A percentile compares a stretch with the other conserved stretches of the same genome.
These are phyloP conservation scores for Fusarium sp. DNA, from an alignment of 2,329 filamentous ascomycete species.

Conservation along the genomic window DNA sequence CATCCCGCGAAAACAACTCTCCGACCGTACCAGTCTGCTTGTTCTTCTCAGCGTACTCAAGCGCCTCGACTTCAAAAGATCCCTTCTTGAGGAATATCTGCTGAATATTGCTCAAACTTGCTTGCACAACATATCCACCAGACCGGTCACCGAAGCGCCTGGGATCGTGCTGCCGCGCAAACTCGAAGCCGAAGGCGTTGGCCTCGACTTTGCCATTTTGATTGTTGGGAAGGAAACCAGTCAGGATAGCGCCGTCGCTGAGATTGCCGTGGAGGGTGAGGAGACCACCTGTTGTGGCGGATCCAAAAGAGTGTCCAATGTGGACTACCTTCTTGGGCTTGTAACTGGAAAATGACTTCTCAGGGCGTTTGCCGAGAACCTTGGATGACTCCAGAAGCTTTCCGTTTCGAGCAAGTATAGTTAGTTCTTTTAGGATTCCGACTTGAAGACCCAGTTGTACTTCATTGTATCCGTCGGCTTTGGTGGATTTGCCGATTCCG, in stretches of 20 bases:
- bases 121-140: background rate
- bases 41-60: background rate
- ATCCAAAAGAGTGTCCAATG: background rate
- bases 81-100: background rate
- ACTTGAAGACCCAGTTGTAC: background rate
- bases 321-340: background rate
- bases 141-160: background rate
- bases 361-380: accelerated
- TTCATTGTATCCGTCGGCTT: background rate
- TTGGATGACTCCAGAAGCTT: background rate
- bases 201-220: background rate
- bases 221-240: background rate
- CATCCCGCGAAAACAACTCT: background rate
- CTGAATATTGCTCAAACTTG: background rate
- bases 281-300: background rate
- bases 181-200: background rate
- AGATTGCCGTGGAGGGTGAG: background rate
- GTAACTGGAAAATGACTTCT: background rate
- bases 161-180: background rate
- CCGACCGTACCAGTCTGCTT: background rate
- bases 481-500: background rate
- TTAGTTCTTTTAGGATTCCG: background rate
- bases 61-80: background rate
- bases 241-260: background rate
- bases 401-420: background rate